phyloP scores from a whole-genome alignment of 257 asterid species.

The Petrea volubilis region DNA sequence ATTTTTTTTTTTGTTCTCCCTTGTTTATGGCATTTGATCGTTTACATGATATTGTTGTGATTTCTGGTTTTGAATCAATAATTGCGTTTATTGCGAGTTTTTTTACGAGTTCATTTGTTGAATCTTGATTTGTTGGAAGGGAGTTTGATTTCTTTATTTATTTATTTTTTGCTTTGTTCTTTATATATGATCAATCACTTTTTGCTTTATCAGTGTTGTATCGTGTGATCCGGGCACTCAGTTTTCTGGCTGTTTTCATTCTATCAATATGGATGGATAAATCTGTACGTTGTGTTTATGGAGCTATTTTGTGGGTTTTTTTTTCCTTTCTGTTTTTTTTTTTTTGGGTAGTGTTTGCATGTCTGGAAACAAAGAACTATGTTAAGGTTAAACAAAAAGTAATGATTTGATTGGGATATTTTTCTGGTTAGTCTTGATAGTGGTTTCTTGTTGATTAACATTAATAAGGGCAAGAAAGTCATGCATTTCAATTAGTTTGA shows the following conservation, averaged over 20 bases:
- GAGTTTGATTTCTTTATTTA: neutral
- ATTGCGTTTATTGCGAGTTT: neutral
- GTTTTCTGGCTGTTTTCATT: neutral
- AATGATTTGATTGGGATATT: neutral
- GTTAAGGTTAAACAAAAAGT: neutral
- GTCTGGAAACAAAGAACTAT: neutral
- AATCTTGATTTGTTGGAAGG: neutral
- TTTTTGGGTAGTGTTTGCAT: neutral
- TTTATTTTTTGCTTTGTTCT: too few relatives aligned
- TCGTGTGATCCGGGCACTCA: neutral
- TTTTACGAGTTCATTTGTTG: neutral
- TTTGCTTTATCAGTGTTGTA: neutral
- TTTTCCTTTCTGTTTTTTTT: neutral
- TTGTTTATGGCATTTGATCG: slow-evolving; percentile 21
- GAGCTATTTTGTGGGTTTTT: neutral
- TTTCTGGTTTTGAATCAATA: slow-evolving; percentile 8
- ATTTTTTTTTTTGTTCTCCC: neutral
- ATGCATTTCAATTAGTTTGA: neutral
- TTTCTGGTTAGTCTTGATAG: neutral
- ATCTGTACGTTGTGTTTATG: neutral
- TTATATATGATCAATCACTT: slow-evolving; percentile 16
- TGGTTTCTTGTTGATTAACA: slow-evolving; percentile 3
- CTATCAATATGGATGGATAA: neutral
- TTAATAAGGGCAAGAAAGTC: neutral
- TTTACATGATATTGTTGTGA: neutral